A percentile compares a stretch with the other conserved stretches of the same genome.
Conservation (phyloP, 148 eudicot species). For the Vaccinium vitisidaea region DNA sequence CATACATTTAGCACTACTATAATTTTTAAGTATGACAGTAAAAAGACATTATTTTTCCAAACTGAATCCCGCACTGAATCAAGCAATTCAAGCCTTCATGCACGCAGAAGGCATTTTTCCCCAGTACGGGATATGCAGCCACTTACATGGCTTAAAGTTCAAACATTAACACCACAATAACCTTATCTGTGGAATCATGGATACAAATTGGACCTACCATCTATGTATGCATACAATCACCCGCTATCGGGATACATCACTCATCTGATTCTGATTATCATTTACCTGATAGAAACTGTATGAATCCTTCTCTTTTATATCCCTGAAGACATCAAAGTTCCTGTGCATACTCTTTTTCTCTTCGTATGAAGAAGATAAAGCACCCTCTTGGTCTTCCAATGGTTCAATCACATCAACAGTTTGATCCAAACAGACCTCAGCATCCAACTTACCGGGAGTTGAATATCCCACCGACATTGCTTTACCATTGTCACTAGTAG, state of each 20-base stretch:
- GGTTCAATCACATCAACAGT: slow-evolving; percentile 44
- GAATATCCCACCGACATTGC: slow-evolving; percentile 23
- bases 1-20: not conserved
- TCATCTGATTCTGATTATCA: not conserved
- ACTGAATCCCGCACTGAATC: not conserved
- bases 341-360: slow-evolving; percentile 38
- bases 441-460: slow-evolving; percentile 25
- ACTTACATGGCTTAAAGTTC: not conserved
- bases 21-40: not conserved
- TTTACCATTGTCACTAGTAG: slow-evolving; percentile 28
- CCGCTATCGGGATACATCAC: not conserved
- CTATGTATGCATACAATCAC: not conserved
- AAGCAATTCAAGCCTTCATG: not conserved
- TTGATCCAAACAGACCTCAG: slow-evolving; percentile 32
- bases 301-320: slow-evolving; percentile 50
- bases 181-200: not conserved
- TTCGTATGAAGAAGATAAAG: slow-evolving; percentile 46
- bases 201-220: not conserved
- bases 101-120: not conserved
- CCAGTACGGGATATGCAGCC: no score
- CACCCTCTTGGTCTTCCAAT: slow-evolving; percentile 38
- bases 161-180: not conserved
- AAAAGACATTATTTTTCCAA: not conserved
- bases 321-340: slow-evolving; percentile 33
- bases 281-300: slow-evolving; percentile 91